phyloP scores from a whole-genome alignment of 306 rosid species.

The Datisca glomerata region DNA sequence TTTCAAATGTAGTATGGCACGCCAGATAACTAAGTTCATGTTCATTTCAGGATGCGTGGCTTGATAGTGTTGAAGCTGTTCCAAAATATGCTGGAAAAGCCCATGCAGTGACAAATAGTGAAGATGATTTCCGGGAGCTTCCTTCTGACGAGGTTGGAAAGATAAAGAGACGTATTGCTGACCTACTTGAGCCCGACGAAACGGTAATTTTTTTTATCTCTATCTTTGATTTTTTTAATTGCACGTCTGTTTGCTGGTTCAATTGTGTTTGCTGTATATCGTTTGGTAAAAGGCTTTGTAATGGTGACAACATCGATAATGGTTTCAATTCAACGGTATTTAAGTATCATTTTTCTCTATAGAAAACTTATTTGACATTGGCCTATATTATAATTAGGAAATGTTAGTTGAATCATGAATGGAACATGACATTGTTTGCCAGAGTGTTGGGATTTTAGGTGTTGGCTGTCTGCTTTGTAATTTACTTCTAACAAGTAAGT shows the following conservation, averaged over 20 bases:
- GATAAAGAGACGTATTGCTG: slow-evolving; percentile 83
- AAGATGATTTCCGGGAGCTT: slow-evolving; percentile 44
- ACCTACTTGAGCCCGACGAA: slow-evolving; percentile 71
- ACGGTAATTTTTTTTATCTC: slow-evolving; percentile 30
- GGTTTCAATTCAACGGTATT: no score
- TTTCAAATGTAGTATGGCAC: slow-evolving; percentile 1
- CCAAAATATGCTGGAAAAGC: slow-evolving; percentile 51
- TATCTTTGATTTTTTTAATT: not conserved
- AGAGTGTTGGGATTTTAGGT: no score
- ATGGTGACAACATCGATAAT: no score
- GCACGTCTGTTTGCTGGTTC: slow-evolving; percentile 2
- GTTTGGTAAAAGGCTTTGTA: no score
- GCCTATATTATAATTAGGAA: no score
- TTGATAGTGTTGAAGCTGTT: slow-evolving; percentile 66
- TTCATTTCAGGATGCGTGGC: slow-evolving; percentile 79
- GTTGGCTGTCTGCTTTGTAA: no score
- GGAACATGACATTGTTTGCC: no score
- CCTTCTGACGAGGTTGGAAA: slow-evolving; percentile 50
- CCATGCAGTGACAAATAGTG: slow-evolving; percentile 18
- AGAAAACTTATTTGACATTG: no score
- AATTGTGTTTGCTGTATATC: not conserved
- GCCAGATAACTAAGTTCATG: slow-evolving; percentile 5
- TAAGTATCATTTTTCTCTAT: no score
- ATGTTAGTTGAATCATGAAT: no score
- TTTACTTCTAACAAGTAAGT: no score